These are phyloP conservation scores for Oidiodendron maius DNA, from an alignment of 495 filamentous ascomycete species.

Conservation along the genomic window DNA sequence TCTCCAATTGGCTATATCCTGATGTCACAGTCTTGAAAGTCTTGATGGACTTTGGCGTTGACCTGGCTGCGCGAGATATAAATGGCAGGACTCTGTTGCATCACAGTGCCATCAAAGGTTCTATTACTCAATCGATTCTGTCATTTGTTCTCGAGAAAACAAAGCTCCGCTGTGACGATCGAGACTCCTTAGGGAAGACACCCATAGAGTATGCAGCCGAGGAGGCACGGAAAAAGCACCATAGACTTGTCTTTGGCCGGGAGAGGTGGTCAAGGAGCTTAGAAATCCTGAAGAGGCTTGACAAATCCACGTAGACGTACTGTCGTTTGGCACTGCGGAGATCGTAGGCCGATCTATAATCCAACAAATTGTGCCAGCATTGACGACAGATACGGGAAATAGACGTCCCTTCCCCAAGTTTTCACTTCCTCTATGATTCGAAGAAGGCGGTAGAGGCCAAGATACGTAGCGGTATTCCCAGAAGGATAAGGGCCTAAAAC, in stretches of 20 bases:
- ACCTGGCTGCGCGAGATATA: too few relatives aligned
- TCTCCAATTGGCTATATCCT: not conserved
- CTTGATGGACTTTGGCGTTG: too few relatives aligned
- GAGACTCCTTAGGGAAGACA: too few relatives aligned
- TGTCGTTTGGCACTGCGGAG: too few relatives aligned
- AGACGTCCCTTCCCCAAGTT: constrained; percentile 1
- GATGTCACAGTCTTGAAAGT: not conserved
- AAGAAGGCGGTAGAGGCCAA: constrained; percentile 3
- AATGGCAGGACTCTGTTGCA: too few relatives aligned
- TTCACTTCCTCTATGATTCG: constrained; percentile 7
- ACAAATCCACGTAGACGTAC: not conserved
- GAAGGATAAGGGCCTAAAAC: constrained; percentile 3
- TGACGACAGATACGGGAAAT: not conserved
- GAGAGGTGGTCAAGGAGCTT: constrained; percentile 12
- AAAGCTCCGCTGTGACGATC: too few relatives aligned
- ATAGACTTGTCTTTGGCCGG: not conserved
- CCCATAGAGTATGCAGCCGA: constrained; percentile 11
- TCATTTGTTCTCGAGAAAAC: too few relatives aligned
- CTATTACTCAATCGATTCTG: too few relatives aligned
- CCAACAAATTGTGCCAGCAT: not conserved
- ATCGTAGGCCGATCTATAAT: too few relatives aligned
- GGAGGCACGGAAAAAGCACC: constrained; percentile 4
- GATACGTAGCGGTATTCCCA: constrained; percentile 8
- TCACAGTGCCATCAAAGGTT: too few relatives aligned
- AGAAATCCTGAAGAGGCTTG: constrained; percentile 7